A percentile compares a stretch with the other conserved stretches of the same genome.
Conservation (phyloP, 208 protist species). For the Trypanosoma platydactyli region DNA sequence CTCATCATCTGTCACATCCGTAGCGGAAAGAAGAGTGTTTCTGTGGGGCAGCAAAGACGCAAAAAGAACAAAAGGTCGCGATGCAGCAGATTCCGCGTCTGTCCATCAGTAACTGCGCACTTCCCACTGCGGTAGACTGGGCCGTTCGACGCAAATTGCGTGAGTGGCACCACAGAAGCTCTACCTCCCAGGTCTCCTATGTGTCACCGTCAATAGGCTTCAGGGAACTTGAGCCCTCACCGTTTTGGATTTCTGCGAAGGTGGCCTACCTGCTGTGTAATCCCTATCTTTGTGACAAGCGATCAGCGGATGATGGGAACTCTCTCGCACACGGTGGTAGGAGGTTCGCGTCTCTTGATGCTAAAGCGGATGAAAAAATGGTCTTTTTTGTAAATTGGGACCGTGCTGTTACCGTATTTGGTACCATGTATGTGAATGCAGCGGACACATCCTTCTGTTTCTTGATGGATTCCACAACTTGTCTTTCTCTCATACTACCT, state of each 20-base stretch:
- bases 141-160: constrained; percentile 15
- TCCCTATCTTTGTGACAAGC: neutral
- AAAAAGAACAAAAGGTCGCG: constrained; percentile 4
- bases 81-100: constrained; percentile 7
- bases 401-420: constrained; percentile 30
- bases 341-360: neutral
- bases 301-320: neutral
- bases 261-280: neutral
- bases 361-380: neutral
- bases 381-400: constrained; percentile 9
- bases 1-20: too few species aligned
- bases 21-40: neutral
- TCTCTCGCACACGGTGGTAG: neutral
- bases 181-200: neutral
- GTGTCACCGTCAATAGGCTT: neutral
- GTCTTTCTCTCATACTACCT: constrained; percentile 34
- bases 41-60: neutral
- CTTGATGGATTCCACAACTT: constrained; percentile 46
- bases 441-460: constrained; percentile 32
- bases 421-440: constrained; percentile 37
- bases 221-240: constrained; percentile 1
- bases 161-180: constrained; percentile 6
- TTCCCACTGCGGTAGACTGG: constrained; percentile 27
- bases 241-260: constrained; percentile 24
- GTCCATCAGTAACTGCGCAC: constrained; percentile 20